phyloP scores from a whole-genome alignment of 108 stramenopile species.

The Aurantiochytrium sp. region DNA sequence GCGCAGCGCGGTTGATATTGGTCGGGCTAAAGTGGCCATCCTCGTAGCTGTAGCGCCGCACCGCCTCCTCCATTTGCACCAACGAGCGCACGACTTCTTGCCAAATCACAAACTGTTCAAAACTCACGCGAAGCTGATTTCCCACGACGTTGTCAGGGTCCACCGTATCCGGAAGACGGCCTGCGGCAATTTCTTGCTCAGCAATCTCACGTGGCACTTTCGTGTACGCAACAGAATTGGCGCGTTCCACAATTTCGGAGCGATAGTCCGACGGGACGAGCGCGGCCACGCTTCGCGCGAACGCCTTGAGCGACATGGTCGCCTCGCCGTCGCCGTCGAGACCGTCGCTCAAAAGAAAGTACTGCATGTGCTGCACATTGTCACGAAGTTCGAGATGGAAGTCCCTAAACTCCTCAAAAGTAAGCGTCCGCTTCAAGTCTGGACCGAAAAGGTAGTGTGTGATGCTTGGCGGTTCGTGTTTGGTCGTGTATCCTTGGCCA shows the following conservation, averaged over 20 bases:
- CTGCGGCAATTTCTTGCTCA: background rate
- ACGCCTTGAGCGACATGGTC: background rate
- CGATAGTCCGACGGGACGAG: conserved; percentile 15
- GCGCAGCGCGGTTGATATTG: conserved; percentile 8
- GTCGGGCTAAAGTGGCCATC: conserved; percentile 10
- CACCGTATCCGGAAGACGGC: background rate
- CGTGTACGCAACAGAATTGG: background rate
- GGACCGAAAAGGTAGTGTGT: background rate
- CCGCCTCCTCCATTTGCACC: conserved; percentile 7
- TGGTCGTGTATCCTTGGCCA: background rate
- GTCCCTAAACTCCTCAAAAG: background rate
- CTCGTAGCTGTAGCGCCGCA: background rate
- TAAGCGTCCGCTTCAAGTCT: background rate
- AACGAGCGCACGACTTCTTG: background rate
- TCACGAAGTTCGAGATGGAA: background rate
- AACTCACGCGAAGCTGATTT: background rate
- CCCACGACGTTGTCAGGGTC: background rate
- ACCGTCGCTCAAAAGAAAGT: background rate
- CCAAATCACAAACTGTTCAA: background rate
- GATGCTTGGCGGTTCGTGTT: background rate
- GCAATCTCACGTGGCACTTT: background rate
- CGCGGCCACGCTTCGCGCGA: background rate
- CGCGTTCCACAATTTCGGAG: background rate
- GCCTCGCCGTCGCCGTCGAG: background rate
- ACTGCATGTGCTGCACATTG: background rate